phyloP scores from a whole-genome alignment of 345 rosid species.

The Triadica sebifera region DNA sequence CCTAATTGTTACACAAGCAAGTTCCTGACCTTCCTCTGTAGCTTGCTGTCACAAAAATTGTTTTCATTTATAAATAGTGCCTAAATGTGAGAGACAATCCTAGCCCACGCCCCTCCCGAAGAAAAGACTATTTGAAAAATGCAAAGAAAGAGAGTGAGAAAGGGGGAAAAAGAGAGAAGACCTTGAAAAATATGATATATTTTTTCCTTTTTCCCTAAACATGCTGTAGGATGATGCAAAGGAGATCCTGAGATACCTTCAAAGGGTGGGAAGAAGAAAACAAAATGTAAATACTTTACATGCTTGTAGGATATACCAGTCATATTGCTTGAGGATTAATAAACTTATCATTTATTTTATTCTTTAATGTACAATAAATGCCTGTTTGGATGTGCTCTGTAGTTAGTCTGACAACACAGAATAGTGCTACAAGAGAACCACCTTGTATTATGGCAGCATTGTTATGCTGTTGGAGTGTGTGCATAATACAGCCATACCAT shows the following conservation, averaged over 20 bases:
- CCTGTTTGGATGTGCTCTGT: neutral
- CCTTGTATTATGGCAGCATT: too few species aligned
- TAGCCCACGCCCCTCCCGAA: neutral
- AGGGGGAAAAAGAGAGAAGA: too few species aligned
- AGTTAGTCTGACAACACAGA: neutral
- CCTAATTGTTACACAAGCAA: neutral
- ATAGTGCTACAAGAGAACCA: neutral
- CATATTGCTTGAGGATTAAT: neutral
- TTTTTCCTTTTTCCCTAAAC: neutral
- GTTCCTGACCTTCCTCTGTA: neutral
- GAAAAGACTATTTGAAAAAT: neutral
- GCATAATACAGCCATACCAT: too few species aligned
- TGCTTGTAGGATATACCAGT: neutral
- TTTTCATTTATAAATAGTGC: neutral
- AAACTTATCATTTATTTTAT: too few species aligned
- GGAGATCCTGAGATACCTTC: neutral
- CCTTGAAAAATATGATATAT: neutral
- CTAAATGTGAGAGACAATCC: neutral
- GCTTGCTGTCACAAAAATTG: neutral
- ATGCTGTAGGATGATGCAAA: neutral
- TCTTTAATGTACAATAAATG: too few species aligned
- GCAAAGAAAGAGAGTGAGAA: too few species aligned
- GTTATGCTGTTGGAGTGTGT: too few species aligned
- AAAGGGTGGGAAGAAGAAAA: too few species aligned
- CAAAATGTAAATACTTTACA: neutral